Base-by-base conservation (phyloP, 306 rosid genomes). In the Crotalaria pallida region DNA sequence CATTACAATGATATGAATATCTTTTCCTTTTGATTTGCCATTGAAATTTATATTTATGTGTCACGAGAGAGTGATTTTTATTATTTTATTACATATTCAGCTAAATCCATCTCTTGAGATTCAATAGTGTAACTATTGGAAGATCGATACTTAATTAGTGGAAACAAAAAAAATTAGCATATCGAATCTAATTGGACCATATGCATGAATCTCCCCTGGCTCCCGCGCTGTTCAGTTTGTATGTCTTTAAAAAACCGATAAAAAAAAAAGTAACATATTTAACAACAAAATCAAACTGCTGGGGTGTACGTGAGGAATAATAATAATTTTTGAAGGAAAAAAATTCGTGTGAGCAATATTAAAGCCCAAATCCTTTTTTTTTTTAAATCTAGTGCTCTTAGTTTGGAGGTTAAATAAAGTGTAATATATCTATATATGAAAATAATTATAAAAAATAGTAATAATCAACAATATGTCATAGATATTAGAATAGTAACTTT, bases 121-220 rank as follows among this genome's bases (percentile, higher is more conserved):
- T 57, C 34, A 16, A 38, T 16, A 31, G n/a, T 56, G 12, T 56
- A 56, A 58, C 19, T 38, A 71, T 57, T 7, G 31, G 43, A 57
- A 27, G 34, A 23, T 36, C n/a, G n/a, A n/a, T n/a, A n/a, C n/a
- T n/a, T n/a, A 34, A 2, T 21, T 40, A 40, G 75, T 40, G 75
- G 66, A 23, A 8, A 4, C 9, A 15, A 41, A 12, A 38, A 12
- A 51, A 48, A 12, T 24, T 6, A 26, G 27, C 19, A 11, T 43
- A 27, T 56, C 56, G 60, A 71, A 57, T 71, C 1, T 27, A 31
- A 57, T 43, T 57, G 75, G 75, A 71, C 19, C 58, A 27, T 12
- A 10, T 27, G 17, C 56, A 53, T 24, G 75, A 69, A 69, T 62
- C 74, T 55, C 43, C 74, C 75, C 75, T 17, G 11, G 58, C 48